Evolutionary conservation across 2,329 filamentous ascomycete species (phyloP), one percentile per base, ranked within the genome.

Genomic region (Cryphonectria parasitica): DNA sequence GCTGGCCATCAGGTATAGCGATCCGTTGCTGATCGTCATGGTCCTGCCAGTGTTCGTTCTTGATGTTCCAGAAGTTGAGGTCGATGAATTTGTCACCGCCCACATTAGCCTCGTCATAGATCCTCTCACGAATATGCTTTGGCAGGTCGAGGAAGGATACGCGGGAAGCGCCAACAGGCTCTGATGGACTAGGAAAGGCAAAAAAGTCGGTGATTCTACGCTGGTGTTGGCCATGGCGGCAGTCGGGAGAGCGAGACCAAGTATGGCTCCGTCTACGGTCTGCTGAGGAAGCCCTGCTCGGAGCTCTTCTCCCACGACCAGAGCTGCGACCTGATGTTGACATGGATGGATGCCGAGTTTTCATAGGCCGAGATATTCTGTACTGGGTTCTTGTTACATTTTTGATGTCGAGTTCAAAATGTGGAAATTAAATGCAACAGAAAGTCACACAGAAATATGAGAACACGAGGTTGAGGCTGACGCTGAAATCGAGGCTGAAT

Each of bases 61-160:
- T 54, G 43, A 7, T 25, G 3, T 31, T 25, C 64, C 64, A 65
- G 43, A 65, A 52, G 43, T 65, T 52, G 17, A 52, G 64, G n/a
- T 36, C 43, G 34, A 65, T 65, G 64, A 65, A 65, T 22, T 65
- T 54, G 43, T 43, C 15, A 10, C 43, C 43, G 19, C 64, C 41
- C 17, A 65, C 45, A 10, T 56, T 52, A 7, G 64, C 64, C 31
- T 65, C 45, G 15, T 65, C 64, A 22, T 65, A 65, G 64, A 65
- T 56, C 19, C 19, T 52, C 28, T 65, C 43, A 36, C 64, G 64
- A 6, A 65, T 22, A 22, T 52, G 41, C 28, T 19, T 31, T 17
- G 64, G 64, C 7, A 65, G 45, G 22, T 65, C 28, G 28, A 65
- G 43, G 43, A 65, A 52, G 45, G 43, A 54, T 5, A 65, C 31